A percentile compares a stretch with the other conserved stretches of the same genome.
phyloP scores from a whole-genome alignment of 305 asterid genomes.

The Fraxinus dipetala region DNA sequence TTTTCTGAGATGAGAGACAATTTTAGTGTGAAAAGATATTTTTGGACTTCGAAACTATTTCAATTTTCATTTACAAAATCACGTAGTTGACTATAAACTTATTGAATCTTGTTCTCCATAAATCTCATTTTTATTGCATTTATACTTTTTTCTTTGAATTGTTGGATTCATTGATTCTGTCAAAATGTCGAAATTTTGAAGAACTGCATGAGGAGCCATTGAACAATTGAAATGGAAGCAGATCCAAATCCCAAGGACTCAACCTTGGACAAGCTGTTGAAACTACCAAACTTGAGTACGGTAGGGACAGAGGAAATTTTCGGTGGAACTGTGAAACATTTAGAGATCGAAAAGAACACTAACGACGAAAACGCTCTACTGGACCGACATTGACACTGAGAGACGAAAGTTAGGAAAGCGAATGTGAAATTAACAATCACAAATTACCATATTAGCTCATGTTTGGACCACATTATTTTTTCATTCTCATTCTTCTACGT shows the following conservation, averaged over 20 bases:
- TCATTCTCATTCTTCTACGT: too few relatives aligned
- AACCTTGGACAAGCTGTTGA: not conserved
- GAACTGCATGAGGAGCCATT: not conserved
- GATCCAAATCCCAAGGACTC: not conserved
- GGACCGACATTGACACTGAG: too few relatives aligned
- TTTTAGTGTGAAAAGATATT: not conserved
- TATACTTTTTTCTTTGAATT: not conserved
- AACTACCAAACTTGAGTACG: not conserved
- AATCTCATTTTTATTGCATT: not conserved
- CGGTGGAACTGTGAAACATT: too few relatives aligned
- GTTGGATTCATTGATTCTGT: not conserved
- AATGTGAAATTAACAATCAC: not conserved
- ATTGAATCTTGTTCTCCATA: not conserved
- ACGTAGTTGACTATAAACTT: not conserved
- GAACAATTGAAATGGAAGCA: not conserved
- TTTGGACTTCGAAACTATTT: not conserved
- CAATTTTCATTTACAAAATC: not conserved
- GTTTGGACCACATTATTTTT: too few relatives aligned
- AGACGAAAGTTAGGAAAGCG: not conserved
- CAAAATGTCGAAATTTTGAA: too few relatives aligned
- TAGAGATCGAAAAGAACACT: not conserved
- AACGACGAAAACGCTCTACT: not conserved
- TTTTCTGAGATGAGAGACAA: not conserved
- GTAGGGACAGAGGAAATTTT: not conserved
- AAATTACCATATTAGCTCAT: too few relatives aligned